These are phyloP conservation scores for Silene conica DNA, from an alignment of 148 eudicot genomes.

Conservation along the genomic window DNA sequence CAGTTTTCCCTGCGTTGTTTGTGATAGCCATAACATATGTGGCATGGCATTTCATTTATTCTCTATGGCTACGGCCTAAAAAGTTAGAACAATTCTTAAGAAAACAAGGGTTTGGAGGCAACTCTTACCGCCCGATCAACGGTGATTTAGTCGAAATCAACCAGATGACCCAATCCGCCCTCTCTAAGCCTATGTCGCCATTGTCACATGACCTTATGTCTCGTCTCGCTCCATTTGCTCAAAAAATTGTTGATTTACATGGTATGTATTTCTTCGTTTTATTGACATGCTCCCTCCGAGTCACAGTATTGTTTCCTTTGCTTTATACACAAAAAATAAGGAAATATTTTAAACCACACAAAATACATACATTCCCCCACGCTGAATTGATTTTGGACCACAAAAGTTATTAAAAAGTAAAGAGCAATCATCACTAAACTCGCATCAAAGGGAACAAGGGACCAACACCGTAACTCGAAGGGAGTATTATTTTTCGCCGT, in stretches of 20 bases:
- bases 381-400: too few relatives aligned
- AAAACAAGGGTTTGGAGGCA: slow-evolving; percentile 21
- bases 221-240: slow-evolving; percentile 8
- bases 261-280: not conserved
- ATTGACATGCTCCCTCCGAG: too few relatives aligned
- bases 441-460: too few relatives aligned
- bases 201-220: slow-evolving; percentile 19
- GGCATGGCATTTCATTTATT: not conserved
- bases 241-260: not conserved
- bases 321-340: too few relatives aligned
- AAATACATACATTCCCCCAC: too few relatives aligned
- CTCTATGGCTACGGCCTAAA: slow-evolving; percentile 19
- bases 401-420: too few relatives aligned
- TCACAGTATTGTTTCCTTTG: too few relatives aligned
- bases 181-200: slow-evolving; percentile 12
- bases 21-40: not conserved
- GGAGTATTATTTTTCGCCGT: too few relatives aligned
- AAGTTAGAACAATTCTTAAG: slow-evolving; percentile 12
- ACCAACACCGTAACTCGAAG: too few relatives aligned
- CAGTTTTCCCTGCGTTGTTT: not conserved
- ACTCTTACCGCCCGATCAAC: slow-evolving; percentile 8
- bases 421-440: too few relatives aligned
- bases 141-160: slow-evolving; percentile 14
- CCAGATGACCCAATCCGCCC: not conserved
- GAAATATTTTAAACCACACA: too few relatives aligned